Evolutionary conservation across 2,329 filamentous ascomycete genomes (phyloP).

Genomic region (Xylaria multiplex): DNA sequence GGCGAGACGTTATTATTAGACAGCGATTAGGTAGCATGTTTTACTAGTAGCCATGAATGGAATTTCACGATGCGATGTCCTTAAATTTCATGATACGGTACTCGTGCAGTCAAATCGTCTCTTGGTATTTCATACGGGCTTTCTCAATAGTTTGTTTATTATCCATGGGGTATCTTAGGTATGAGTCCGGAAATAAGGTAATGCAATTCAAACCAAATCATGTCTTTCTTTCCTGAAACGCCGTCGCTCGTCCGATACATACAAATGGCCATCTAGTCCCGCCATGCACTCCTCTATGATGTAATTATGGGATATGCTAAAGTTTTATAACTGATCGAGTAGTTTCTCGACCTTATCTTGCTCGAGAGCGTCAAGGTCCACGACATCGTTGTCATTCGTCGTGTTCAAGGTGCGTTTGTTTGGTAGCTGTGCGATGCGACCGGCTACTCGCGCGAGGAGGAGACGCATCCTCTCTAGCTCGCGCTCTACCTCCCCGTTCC

Average conservation of each 20-base stretch:
- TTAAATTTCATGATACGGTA: background rate
- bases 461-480: conserved; percentile 75
- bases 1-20: background rate
- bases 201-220: background rate
- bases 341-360: conserved; percentile 56
- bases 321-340: conserved; percentile 50
- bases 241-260: conserved; percentile 17
- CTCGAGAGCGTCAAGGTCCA: conserved; percentile 54
- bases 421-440: conserved; percentile 58
- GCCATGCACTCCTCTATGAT: background rate
- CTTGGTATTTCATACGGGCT: background rate
- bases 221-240: conserved; percentile 12
- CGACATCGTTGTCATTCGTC: background rate
- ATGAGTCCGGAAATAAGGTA: background rate
- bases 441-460: conserved; percentile 68
- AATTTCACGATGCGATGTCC: background rate
- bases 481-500: conserved; percentile 70
- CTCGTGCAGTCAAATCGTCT: too few relatives aligned
- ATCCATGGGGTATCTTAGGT: conserved; percentile 28
- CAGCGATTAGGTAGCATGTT: conserved; percentile 19
- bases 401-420: conserved; percentile 26
- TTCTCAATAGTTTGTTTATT: background rate
- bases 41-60: background rate
- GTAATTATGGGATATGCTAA: too few relatives aligned
- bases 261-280: background rate